phyloP scores from a whole-genome alignment of 1,284 basidiomycete species.

The Pterulicium gracile region DNA sequence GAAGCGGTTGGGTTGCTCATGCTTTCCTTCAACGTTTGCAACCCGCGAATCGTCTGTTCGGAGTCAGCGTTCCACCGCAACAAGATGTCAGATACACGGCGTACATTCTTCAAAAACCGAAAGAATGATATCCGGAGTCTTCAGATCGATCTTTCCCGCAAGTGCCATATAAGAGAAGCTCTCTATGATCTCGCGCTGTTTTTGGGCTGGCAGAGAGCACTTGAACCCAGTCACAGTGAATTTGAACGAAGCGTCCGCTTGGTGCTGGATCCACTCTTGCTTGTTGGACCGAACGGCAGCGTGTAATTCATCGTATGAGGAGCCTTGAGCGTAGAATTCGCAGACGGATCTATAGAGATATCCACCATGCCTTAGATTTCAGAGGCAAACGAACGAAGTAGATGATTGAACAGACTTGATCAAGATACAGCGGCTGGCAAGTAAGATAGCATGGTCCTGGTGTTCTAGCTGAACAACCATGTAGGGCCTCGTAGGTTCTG shows the following conservation, averaged over 20 bases:
- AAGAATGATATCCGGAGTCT: constrained; percentile 69
- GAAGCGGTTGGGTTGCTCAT: constrained; percentile 60
- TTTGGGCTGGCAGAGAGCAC: constrained; percentile 56
- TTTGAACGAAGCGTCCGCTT: constrained; percentile 64
- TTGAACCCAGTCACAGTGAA: constrained; percentile 75
- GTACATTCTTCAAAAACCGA: constrained; percentile 88
- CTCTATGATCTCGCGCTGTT: constrained; percentile 66
- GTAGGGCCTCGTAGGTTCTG: constrained; percentile 56
- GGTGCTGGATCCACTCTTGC: constrained; percentile 50
- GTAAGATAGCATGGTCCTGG: constrained; percentile 64
- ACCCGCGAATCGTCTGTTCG: constrained; percentile 37
- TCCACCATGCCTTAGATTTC: constrained; percentile 7
- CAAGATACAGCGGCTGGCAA: constrained; percentile 74
- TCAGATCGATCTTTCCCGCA: constrained; percentile 76
- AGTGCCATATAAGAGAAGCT: constrained; percentile 83
- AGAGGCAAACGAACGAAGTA: too few species aligned
- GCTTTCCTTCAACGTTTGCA: constrained; percentile 30
- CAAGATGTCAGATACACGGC: constrained; percentile 15
- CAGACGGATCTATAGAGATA: constrained; percentile 50
- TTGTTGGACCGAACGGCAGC: constrained; percentile 34
- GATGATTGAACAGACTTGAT: constrained; percentile 53
- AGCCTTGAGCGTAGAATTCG: constrained; percentile 65
- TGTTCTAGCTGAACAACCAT: constrained; percentile 61
- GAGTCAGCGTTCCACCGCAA: not conserved
- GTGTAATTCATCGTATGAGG: constrained; percentile 65